Percentiles rank a stretch among this genome's conserved stretches.
Evolutionary conservation across 2,329 filamentous ascomycete genomes (phyloP).

Genomic region (Claviceps fusiformis): DNA sequence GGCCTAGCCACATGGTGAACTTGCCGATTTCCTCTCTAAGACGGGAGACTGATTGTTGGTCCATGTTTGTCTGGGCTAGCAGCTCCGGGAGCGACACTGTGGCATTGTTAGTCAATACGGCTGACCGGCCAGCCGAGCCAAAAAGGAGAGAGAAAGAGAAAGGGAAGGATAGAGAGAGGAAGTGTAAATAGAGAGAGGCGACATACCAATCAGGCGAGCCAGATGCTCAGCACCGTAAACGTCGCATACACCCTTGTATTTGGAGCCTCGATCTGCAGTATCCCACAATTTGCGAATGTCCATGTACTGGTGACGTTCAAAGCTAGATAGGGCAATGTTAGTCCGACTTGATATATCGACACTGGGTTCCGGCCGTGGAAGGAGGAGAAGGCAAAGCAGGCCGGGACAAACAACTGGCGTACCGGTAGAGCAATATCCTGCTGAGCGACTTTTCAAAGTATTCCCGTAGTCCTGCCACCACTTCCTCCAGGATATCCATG

Average conservation of each 20-base stretch:
- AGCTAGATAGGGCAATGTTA: conserved; percentile 35
- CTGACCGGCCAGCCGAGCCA: no score
- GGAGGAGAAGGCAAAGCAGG: neutral
- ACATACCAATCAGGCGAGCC: conserved; percentile 71
- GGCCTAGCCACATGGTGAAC: conserved; percentile 73
- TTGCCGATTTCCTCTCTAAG: conserved; percentile 80
- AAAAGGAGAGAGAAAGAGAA: neutral
- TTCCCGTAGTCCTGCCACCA: conserved; percentile 71
- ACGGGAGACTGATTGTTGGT: conserved; percentile 75
- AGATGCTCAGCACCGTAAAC: conserved; percentile 91
- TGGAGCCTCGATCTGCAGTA: conserved; percentile 44
- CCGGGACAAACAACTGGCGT: conserved; percentile 10
- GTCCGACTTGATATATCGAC: neutral
- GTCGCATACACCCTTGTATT: conserved; percentile 61
- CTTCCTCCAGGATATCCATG: conserved; percentile 78
- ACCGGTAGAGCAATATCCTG: conserved; percentile 75
- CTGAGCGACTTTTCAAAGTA: conserved; percentile 90
- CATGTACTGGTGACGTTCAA: conserved; percentile 80
- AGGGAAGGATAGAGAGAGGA: no score
- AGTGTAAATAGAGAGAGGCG: no score
- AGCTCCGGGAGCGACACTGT: conserved; percentile 82
- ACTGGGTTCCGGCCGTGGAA: neutral
- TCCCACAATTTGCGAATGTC: conserved; percentile 61
- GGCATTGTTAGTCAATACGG: neutral
- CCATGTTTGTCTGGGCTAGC: conserved; percentile 96